A percentile compares a stretch with the other conserved stretches of the same genome.
These are phyloP conservation scores for Phlebiopsis gigantea DNA, from an alignment of 768 basidiomycete species.

Conservation along the genomic window DNA sequence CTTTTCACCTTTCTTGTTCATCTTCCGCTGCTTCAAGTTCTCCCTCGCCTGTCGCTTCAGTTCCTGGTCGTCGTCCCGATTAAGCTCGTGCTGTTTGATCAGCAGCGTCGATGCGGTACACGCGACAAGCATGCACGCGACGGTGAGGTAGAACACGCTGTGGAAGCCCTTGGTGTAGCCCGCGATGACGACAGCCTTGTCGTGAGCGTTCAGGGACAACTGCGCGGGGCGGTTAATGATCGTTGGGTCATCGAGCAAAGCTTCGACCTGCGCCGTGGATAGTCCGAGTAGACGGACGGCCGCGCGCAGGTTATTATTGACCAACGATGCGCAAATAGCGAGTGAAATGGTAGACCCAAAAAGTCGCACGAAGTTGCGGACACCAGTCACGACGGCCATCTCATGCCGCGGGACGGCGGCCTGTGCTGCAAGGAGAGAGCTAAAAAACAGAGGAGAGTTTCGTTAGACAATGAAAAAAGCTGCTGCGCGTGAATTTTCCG, in stretches of 20 bases:
- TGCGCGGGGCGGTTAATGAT: constrained; percentile 12
- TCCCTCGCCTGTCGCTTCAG: constrained; percentile 13
- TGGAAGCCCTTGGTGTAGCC: constrained; percentile 18
- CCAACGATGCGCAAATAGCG: constrained; percentile 27
- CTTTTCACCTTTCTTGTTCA: constrained; percentile 6
- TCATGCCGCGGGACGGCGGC: constrained; percentile 21
- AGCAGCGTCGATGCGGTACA: constrained; percentile 12
- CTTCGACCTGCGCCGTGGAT: constrained; percentile 6
- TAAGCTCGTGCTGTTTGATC: constrained; percentile 15
- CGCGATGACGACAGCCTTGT: constrained; percentile 11
- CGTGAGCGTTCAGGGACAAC: constrained; percentile 4
- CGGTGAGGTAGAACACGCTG: constrained; percentile 17
- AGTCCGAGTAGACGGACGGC: constrained; percentile 8
- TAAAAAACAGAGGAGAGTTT: background rate
- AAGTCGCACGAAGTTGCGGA: constrained; percentile 27
- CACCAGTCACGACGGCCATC: constrained; percentile 19
- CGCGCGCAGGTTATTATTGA: constrained; percentile 16
- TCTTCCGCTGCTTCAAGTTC: constrained; percentile 8
- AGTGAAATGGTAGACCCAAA: constrained; percentile 36
- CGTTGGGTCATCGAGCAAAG: constrained; percentile 15
- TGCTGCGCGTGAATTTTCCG: background rate
- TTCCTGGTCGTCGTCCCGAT: constrained; percentile 16
- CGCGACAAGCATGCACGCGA: constrained; percentile 13
- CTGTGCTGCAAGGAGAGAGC: constrained; percentile 32
- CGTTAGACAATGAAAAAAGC: background rate